Percentiles rank a stretch among this genome's conserved stretches.
These are phyloP conservation scores for Protomyces pachydermus DNA, from an alignment of 1,139 yeast genomes.

Conservation along the genomic window DNA sequence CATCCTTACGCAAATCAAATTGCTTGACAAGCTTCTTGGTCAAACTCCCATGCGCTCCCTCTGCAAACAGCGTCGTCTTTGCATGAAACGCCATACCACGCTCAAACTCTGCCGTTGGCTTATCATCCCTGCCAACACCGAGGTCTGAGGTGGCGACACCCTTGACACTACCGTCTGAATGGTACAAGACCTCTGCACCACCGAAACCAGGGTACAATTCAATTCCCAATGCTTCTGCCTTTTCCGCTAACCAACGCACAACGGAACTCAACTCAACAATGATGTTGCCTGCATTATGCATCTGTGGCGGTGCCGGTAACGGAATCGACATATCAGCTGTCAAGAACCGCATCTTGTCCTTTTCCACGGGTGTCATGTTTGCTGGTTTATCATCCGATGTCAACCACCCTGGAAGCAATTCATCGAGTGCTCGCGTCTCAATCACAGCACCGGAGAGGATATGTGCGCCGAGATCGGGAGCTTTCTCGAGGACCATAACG, in stretches of 20 bases:
- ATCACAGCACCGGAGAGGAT: slow-evolving; percentile 89
- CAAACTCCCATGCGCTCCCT: slow-evolving; percentile 95
- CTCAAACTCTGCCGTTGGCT: slow-evolving; percentile 75
- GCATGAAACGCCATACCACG: slow-evolving; percentile 97
- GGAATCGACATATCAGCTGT: slow-evolving; percentile 56
- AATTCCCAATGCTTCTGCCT: slow-evolving; percentile 90
- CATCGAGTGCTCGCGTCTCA: slow-evolving; percentile 81
- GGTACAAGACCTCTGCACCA: slow-evolving; percentile 73
- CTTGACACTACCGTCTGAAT: slow-evolving; percentile 55
- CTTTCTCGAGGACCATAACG: slow-evolving; percentile 85
- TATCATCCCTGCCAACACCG: slow-evolving; percentile 72
- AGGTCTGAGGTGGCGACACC: slow-evolving; percentile 94
- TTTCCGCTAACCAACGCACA: slow-evolving; percentile 73
- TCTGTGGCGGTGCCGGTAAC: slow-evolving; percentile 89
- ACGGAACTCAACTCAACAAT: slow-evolving; percentile 79
- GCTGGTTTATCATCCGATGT: slow-evolving; percentile 52
- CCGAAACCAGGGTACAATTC: slow-evolving; percentile 89
- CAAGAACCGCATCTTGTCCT: slow-evolving; percentile 68
- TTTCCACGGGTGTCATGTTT: slow-evolving; percentile 68
- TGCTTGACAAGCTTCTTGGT: slow-evolving; percentile 68
- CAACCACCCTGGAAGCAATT: slow-evolving; percentile 65
- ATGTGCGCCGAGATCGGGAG: slow-evolving; percentile 84
- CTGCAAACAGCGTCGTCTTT: slow-evolving; percentile 79
- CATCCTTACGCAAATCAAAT: slow-evolving; percentile 59
- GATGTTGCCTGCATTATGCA: slow-evolving; percentile 76